Conservation (phyloP, 1,284 basidiomycete species). For the Naganishia liquefaciens region DNA sequence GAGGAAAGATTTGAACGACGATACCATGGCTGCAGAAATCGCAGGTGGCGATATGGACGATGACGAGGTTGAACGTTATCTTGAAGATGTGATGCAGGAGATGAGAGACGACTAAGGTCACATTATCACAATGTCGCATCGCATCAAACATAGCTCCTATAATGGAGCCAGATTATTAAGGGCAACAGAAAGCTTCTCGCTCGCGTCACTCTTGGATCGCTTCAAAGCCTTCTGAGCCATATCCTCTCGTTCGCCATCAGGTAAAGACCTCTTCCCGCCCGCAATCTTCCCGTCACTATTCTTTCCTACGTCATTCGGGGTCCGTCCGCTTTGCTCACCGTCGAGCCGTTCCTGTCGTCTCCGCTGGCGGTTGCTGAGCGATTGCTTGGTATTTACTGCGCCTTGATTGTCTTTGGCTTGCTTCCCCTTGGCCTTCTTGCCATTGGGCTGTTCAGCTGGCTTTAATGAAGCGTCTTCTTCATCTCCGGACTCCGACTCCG, state of each 20-base stretch:
- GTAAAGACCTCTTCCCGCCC: background rate
- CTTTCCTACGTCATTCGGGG: background rate
- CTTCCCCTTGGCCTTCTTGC: constrained; percentile 4
- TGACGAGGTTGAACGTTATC: constrained; percentile 20
- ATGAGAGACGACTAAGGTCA: constrained; percentile 8
- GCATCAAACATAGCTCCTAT: background rate
- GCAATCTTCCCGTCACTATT: background rate
- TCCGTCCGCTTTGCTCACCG: background rate
- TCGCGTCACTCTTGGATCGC: constrained; percentile 17
- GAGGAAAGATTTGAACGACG: constrained; percentile 1
- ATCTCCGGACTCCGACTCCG: constrained; percentile 59
- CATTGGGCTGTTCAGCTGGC: background rate
- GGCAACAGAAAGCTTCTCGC: constrained; percentile 7
- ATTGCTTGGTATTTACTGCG: background rate
- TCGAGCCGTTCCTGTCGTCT: constrained; percentile 10
- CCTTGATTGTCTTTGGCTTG: background rate
- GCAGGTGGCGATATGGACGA: constrained; percentile 17
- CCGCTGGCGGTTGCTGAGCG: constrained; percentile 9
- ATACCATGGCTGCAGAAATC: constrained; percentile 2
- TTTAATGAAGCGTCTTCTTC: constrained; percentile 5
- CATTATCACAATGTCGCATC: background rate
- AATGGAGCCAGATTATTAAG: constrained; percentile 7
- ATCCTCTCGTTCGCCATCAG: background rate
- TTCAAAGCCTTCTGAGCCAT: constrained; percentile 1
- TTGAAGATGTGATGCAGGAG: constrained; percentile 18